Evolutionary conservation across 108 stramenopile genomes (phyloP).

Genomic region (Nitzschia sp.): DNA sequence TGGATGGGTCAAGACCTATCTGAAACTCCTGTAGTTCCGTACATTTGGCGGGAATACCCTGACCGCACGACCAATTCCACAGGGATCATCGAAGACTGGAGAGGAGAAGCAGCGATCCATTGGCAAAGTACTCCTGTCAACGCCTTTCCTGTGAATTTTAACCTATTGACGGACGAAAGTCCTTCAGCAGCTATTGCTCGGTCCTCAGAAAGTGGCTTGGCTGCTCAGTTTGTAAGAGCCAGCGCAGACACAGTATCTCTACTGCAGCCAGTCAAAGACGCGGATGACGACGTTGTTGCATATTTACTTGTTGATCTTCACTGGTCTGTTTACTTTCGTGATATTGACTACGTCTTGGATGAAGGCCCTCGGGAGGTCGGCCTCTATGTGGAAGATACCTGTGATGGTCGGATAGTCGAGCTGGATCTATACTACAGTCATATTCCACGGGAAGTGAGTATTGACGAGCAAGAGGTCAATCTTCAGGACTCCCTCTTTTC

Average conservation of each 20-base stretch:
- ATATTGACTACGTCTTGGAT: neutral
- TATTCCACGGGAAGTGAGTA: neutral
- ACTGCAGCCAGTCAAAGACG: neutral
- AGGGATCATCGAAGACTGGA: neutral
- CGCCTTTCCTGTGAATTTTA: neutral
- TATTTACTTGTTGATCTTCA: slow-evolving; percentile 5
- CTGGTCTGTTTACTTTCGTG: neutral
- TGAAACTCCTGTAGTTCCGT: neutral
- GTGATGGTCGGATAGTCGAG: slow-evolving; percentile 6
- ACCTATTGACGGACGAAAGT: neutral
- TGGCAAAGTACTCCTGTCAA: slow-evolving; percentile 8
- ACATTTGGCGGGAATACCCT: neutral
- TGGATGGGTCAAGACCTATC: neutral
- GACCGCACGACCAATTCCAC: neutral
- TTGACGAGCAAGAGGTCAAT: neutral
- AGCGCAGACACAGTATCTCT: neutral
- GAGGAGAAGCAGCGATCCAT: neutral
- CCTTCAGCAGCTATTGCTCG: neutral
- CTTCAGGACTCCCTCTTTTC: neutral
- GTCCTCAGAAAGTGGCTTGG: neutral
- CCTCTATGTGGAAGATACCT: neutral
- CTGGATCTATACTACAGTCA: slow-evolving; percentile 8
- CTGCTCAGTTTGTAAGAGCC: neutral
- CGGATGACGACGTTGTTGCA: neutral
- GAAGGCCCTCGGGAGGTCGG: neutral